phyloP scores from a whole-genome alignment of 2,329 filamentous ascomycete species.

The Pseudogymnoascus sp. region DNA sequence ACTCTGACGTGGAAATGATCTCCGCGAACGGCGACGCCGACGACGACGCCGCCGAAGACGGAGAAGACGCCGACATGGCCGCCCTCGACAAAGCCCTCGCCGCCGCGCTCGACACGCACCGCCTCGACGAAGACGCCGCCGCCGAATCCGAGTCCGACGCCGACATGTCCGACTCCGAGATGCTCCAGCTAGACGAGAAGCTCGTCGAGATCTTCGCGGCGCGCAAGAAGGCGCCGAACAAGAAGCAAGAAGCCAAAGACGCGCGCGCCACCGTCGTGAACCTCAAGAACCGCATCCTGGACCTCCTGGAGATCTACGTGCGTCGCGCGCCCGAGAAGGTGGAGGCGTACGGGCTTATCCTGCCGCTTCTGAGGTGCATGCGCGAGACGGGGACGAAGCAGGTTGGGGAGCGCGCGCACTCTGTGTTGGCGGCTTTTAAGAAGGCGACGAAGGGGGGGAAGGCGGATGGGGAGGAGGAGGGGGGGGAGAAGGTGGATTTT shows the following conservation, averaged over 20 bases:
- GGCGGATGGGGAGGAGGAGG: slow-evolving; percentile 34
- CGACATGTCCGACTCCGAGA: slow-evolving; percentile 93
- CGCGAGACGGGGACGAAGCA: slow-evolving; percentile 70
- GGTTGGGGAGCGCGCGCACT: slow-evolving; percentile 63
- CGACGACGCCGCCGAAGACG: slow-evolving; percentile 31
- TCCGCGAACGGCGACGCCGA: slow-evolving; percentile 38
- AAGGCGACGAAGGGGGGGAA: slow-evolving; percentile 53
- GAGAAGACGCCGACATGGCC: slow-evolving; percentile 34
- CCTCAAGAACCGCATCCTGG: slow-evolving; percentile 90
- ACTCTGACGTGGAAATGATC: slow-evolving; percentile 43
- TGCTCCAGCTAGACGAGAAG: slow-evolving; percentile 80
- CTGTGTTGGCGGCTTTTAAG: slow-evolving; percentile 65
- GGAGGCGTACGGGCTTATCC: slow-evolving; percentile 59
- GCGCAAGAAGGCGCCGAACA: slow-evolving; percentile 54
- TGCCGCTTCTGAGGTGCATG: slow-evolving; percentile 69
- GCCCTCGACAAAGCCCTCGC: slow-evolving; percentile 64
- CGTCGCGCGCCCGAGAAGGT: slow-evolving; percentile 65
- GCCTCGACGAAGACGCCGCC: slow-evolving; percentile 49
- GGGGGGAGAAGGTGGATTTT: slow-evolving; percentile 18
- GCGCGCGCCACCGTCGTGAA: slow-evolving; percentile 84
- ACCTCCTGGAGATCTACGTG: slow-evolving; percentile 77
- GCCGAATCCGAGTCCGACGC: slow-evolving; percentile 54
- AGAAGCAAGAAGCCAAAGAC: slow-evolving; percentile 78
- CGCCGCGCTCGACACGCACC: slow-evolving; percentile 66
- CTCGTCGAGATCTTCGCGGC: slow-evolving; percentile 80